Evolutionary conservation across 2,329 filamentous ascomycete species (phyloP).

Genomic region (Apiospora hydei): DNA sequence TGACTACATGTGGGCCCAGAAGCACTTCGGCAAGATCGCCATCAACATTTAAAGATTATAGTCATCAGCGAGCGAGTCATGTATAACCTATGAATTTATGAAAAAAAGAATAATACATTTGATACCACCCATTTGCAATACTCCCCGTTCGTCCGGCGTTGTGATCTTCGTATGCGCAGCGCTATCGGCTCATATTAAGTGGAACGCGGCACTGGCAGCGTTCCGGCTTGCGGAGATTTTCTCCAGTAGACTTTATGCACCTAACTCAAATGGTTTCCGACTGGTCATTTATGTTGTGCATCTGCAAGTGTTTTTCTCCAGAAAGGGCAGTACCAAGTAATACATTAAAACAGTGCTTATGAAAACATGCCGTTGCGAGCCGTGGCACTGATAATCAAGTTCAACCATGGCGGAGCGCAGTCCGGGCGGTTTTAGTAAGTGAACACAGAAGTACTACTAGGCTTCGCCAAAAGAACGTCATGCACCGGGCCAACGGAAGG

Average conservation of each 20-base stretch:
- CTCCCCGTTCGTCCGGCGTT: not conserved
- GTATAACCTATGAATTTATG: constrained; percentile 12
- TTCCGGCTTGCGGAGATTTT: not conserved
- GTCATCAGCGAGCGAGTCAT: constrained; percentile 1
- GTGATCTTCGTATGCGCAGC: not conserved
- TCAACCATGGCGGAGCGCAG: not conserved
- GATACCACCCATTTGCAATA: not conserved
- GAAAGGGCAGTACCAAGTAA: too few relatives aligned
- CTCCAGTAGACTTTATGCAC: not conserved
- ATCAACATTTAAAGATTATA: constrained; percentile 50
- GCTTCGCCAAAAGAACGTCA: not conserved
- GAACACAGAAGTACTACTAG: not conserved
- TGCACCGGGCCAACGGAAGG: not conserved
- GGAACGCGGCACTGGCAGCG: not conserved
- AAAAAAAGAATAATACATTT: constrained; percentile 5
- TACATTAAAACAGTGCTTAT: not conserved
- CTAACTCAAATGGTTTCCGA: not conserved
- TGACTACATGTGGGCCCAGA: constrained; percentile 60
- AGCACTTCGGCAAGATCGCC: constrained; percentile 63
- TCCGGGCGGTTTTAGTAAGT: not conserved
- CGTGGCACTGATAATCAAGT: not conserved
- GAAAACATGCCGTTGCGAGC: not conserved
- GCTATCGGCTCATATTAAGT: not conserved
- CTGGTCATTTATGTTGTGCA: not conserved
- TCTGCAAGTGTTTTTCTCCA: not conserved